Conservation (phyloP, 768 basidiomycete genomes). For the Suillus tomentosus region DNA sequence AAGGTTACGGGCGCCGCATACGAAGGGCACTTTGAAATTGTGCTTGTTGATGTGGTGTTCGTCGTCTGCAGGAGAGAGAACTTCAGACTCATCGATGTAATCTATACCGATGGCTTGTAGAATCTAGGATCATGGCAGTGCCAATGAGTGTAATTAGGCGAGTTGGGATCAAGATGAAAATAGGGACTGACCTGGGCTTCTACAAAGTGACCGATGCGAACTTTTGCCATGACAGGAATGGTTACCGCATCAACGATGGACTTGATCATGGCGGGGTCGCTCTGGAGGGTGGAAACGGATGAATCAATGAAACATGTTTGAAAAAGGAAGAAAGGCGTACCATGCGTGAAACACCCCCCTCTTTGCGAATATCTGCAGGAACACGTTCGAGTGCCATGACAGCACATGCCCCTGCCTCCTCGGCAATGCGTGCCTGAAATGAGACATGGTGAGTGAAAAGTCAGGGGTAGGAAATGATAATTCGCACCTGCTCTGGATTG, state of each 20-base stretch:
- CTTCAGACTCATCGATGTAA: constrained; percentile 95
- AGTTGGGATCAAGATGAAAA: neutral
- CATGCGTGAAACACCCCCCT: constrained; percentile 97
- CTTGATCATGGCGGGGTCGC: constrained; percentile 96
- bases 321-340: constrained; percentile 42
- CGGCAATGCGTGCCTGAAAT: constrained; percentile 86
- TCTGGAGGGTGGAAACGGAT: constrained; percentile 41
- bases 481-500: constrained; percentile 65
- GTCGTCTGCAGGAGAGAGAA: constrained; percentile 94
- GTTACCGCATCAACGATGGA: constrained; percentile 93
- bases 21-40: constrained; percentile 91
- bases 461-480: constrained; percentile 20
- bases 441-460: constrained; percentile 13
- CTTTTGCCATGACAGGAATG: constrained; percentile 96
- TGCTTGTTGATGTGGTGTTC: constrained; percentile 98
- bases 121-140: constrained; percentile 53
- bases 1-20: constrained; percentile 93
- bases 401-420: constrained; percentile 96
- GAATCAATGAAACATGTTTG: neutral
- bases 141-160: neutral
- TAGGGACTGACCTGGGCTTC: constrained; percentile 76
- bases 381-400: constrained; percentile 98
- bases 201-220: constrained; percentile 95
- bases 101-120: constrained; percentile 93
- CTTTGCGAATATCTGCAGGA: constrained; percentile 89